Conservation (phyloP, 495 filamentous ascomycete species). For the Tricharina praecox region DNA sequence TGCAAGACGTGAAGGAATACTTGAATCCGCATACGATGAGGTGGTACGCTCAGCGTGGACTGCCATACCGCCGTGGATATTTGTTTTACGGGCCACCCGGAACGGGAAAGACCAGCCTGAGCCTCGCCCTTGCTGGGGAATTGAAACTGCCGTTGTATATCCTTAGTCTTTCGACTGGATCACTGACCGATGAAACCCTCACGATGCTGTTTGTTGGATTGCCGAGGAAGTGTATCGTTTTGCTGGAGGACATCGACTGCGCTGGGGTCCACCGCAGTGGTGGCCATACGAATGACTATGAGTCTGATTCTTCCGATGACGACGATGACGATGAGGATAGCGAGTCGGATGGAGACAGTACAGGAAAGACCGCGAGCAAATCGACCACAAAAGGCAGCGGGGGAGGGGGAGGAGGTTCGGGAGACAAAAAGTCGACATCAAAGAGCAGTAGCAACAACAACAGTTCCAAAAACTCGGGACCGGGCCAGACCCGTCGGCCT, state of each 20-base stretch:
- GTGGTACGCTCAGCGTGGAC: conserved; percentile 63
- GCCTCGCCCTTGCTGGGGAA: conserved; percentile 44
- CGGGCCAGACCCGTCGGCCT: conserved; percentile 9
- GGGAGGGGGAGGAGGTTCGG: conserved; percentile 11
- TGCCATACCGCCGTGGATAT: conserved; percentile 49
- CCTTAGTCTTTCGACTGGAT: conserved; percentile 40
- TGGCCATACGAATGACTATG: conserved; percentile 20
- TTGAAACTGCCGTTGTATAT: conserved; percentile 50
- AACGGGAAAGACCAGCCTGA: conserved; percentile 49
- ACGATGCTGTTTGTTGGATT: conserved; percentile 37
- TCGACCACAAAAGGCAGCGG: neutral
- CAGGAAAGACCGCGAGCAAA: neutral
- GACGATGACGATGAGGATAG: conserved; percentile 22
- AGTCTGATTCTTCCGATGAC: conserved; percentile 16
- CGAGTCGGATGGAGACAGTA: conserved; percentile 12
- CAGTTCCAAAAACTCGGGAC: neutral
- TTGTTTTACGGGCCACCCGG: conserved; percentile 54
- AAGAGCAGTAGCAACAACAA: conserved; percentile 9
- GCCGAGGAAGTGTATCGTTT: conserved; percentile 44
- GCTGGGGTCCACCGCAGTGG: conserved; percentile 37
- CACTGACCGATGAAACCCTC: conserved; percentile 35
- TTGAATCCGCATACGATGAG: conserved; percentile 55
- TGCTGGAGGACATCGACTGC: conserved; percentile 52
- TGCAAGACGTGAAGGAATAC: conserved; percentile 78
- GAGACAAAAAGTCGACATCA: conserved; percentile 14